A percentile compares a stretch with the other conserved stretches of the same genome.
Conservation (phyloP, 306 rosid genomes). For the Cicer arietinum region DNA sequence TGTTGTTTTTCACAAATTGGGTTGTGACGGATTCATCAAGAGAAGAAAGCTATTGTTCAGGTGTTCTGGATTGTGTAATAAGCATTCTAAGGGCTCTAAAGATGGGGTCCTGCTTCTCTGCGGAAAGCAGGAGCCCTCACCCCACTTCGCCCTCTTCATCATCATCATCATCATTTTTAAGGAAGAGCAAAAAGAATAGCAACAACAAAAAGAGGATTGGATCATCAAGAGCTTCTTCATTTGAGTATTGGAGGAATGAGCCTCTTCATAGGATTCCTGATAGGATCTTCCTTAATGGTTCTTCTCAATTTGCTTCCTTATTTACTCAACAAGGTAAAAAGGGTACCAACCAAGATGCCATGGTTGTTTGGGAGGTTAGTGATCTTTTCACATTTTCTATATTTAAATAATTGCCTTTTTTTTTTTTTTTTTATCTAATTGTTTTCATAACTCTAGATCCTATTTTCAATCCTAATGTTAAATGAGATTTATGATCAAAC, state of each 20-base stretch:
- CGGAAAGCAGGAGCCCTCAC: conserved; percentile 91
- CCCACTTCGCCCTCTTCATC: conserved; percentile 64
- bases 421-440: conserved; percentile 31
- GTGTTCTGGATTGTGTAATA: conserved; percentile 91
- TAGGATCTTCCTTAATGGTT: conserved; percentile 80
- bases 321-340: conserved; percentile 96
- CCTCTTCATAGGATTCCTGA: conserved; percentile 77
- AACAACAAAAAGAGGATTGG: conserved; percentile 55
- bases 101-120: conserved; percentile 99
- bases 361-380: conserved; percentile 99
- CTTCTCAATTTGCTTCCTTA: conserved; percentile 71
- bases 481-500: not conserved
- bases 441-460: conserved; percentile 38
- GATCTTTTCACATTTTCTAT: conserved; percentile 27
- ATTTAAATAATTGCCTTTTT: not conserved
- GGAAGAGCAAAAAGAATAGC: conserved; percentile 53
- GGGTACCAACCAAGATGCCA: conserved; percentile 98
- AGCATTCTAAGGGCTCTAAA: conserved; percentile 88
- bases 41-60: conserved; percentile 58
- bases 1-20: not conserved
- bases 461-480: conserved; percentile 8
- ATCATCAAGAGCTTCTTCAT: conserved; percentile 73
- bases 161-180: conserved; percentile 46
- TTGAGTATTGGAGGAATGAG: conserved; percentile 74
- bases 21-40: conserved; percentile 77